A percentile compares a stretch with the other conserved stretches of the same genome.
Evolutionary conservation across 2,329 filamentous ascomycete genomes (phyloP).

Genomic region (Verticillium dahliae): DNA sequence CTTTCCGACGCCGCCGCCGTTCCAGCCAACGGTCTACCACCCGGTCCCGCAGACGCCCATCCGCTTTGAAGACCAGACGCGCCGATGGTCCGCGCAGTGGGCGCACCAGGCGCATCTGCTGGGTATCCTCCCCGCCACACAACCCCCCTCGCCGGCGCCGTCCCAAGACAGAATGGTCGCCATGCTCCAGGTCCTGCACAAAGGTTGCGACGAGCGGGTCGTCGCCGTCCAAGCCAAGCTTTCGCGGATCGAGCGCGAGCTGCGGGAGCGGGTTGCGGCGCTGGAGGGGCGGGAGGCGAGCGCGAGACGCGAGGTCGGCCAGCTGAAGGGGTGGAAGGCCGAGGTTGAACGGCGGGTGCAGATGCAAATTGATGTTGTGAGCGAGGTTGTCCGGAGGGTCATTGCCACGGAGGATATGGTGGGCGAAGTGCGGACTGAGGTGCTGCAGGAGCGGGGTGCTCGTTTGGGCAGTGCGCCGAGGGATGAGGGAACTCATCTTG

Average conservation of each 20-base stretch:
- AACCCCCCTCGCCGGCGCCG: not conserved
- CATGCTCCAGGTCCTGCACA: not conserved
- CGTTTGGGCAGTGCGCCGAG: not conserved
- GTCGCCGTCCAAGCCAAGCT: not conserved
- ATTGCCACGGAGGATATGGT: not conserved
- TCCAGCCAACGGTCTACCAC: not conserved
- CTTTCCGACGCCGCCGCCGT: not conserved
- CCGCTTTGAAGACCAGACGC: not conserved
- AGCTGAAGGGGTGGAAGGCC: not conserved
- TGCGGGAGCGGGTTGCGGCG: not conserved
- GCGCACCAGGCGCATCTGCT: not conserved
- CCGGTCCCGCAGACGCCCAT: not conserved
- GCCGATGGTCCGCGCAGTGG: not conserved
- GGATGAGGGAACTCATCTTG: not conserved
- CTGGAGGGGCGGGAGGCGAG: not conserved
- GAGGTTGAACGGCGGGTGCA: constrained; percentile 2
- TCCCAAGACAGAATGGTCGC: not conserved
- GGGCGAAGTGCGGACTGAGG: not conserved
- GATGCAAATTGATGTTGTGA: constrained; percentile 4
- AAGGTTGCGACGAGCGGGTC: not conserved
- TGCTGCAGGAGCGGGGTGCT: not conserved
- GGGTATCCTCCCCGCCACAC: not conserved
- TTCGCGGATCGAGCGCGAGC: not conserved
- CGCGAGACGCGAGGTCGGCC: not conserved
- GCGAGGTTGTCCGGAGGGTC: not conserved